A percentile compares a stretch with the other conserved stretches of the same genome.
Evolutionary conservation across 2,329 filamentous ascomycete species (phyloP).

Genomic region (Pseudomassariella vexata): DNA sequence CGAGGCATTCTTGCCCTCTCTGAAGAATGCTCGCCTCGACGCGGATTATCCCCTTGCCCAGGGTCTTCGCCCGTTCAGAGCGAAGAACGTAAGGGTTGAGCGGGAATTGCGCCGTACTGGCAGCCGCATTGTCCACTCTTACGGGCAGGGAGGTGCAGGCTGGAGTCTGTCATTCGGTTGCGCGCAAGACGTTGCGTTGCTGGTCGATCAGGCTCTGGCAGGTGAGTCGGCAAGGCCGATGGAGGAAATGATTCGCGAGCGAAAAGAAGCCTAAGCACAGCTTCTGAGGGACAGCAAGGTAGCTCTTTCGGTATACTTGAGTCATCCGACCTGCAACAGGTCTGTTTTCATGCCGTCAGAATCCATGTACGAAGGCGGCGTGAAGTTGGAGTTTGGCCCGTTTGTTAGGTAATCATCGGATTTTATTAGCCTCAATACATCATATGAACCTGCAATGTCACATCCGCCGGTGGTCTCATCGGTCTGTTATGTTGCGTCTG

Average conservation of each 20-base stretch:
- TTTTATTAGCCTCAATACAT: too few species aligned
- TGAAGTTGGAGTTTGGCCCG: too few species aligned
- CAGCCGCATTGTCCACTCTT: conserved; percentile 35
- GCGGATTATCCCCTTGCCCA: conserved; percentile 35
- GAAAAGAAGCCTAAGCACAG: conserved; percentile 12
- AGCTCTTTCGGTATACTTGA: too few species aligned
- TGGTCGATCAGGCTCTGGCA: conserved; percentile 29
- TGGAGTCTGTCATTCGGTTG: conserved; percentile 36
- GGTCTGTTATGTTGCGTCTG: too few species aligned
- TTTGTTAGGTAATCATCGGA: too few species aligned
- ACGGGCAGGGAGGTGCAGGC: conserved; percentile 38
- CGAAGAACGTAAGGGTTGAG: conserved; percentile 35
- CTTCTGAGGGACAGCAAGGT: too few species aligned
- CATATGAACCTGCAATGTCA: too few species aligned
- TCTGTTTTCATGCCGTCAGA: too few species aligned
- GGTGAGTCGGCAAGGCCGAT: conserved; percentile 22
- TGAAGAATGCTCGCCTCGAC: conserved; percentile 34
- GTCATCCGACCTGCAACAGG: too few species aligned
- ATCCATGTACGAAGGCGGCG: too few species aligned
- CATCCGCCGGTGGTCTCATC: too few species aligned
- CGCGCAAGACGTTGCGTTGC: conserved; percentile 26
- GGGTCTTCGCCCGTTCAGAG: conserved; percentile 34
- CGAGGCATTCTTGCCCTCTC: conserved; percentile 32
- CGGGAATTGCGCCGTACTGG: conserved; percentile 27
- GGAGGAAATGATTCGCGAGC: conserved; percentile 15